Evolutionary conservation across 208 protist species (phyloP).

Genomic region (Blechomonas ayalai): DNA sequence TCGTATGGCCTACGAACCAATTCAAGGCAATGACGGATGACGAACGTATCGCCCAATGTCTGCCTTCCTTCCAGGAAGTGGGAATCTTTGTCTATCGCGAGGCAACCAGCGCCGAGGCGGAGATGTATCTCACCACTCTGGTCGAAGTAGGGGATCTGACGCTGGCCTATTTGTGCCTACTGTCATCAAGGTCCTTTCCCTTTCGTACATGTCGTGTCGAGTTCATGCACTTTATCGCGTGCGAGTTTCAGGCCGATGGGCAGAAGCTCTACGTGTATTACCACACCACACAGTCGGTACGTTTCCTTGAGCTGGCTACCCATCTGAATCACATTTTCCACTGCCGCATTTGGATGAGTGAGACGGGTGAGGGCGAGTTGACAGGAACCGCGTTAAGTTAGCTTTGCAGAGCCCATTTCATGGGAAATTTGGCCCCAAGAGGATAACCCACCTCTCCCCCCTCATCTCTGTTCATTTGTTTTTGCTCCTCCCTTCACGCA

Average conservation of each 20-base stretch:
- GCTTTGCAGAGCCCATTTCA: constrained; percentile 7
- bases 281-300: constrained; percentile 20
- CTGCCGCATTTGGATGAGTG: constrained; percentile 73
- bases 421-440: neutral
- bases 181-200: constrained; percentile 12
- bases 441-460: neutral
- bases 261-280: constrained; percentile 80
- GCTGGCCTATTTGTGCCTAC: constrained; percentile 18
- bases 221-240: constrained; percentile 55
- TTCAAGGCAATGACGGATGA: constrained; percentile 18
- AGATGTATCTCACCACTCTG: constrained; percentile 8
- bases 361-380: no score
- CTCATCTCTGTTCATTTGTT: neutral
- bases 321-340: constrained; percentile 65
- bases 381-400: no score
- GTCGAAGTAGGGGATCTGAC: constrained; percentile 20
- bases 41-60: constrained; percentile 8
- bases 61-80: constrained; percentile 14
- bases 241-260: constrained; percentile 74
- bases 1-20: constrained; percentile 19
- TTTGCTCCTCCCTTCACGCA: neutral
- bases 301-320: constrained; percentile 66
- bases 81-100: constrained; percentile 15
- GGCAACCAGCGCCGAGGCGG: constrained; percentile 7
- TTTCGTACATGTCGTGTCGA: constrained; percentile 50